Evolutionary conservation across 257 asterid genomes (phyloP).

Genomic region (Solanum sitiens): DNA sequence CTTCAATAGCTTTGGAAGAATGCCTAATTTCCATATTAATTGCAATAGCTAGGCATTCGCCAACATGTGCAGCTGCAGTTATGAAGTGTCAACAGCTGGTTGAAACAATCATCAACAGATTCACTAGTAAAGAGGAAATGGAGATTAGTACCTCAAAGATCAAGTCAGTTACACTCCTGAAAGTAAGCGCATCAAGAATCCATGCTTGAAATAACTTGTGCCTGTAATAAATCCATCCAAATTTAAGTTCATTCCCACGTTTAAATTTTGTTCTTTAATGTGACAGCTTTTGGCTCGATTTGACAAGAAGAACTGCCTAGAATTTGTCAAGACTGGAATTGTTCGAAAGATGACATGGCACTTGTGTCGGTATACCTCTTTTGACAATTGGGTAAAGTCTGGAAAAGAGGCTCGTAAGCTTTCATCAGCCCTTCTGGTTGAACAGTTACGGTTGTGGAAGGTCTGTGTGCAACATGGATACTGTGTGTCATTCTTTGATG

Average conservation of each 20-base stretch:
- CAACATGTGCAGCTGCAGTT: constrained; percentile 71
- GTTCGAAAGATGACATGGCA: constrained; percentile 77
- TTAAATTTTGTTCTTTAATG: neutral
- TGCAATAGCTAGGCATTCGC: constrained; percentile 91
- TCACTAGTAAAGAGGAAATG: constrained; percentile 40
- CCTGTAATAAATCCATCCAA: neutral
- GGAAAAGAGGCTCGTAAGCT: constrained; percentile 65
- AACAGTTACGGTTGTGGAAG: constrained; percentile 81
- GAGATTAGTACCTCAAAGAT: constrained; percentile 56
- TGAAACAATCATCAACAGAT: constrained; percentile 62
- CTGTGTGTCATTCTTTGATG: constrained; percentile 51
- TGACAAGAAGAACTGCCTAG: constrained; percentile 49
- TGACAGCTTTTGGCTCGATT: constrained; percentile 67
- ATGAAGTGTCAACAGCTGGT: constrained; percentile 60
- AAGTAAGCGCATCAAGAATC: constrained; percentile 36
- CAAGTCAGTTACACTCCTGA: constrained; percentile 63
- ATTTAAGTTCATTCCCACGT: neutral
- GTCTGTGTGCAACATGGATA: constrained; percentile 61
- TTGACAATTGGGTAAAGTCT: constrained; percentile 60
- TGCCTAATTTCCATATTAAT: constrained; percentile 65
- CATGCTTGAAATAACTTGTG: neutral
- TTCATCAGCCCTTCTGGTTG: constrained; percentile 70
- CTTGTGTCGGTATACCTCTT: constrained; percentile 51
- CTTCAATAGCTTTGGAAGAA: constrained; percentile 62
- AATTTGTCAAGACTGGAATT: constrained; percentile 47